Evolutionary conservation across 768 basidiomycete genomes (phyloP).

Genomic region (Tylopilus sp.): DNA sequence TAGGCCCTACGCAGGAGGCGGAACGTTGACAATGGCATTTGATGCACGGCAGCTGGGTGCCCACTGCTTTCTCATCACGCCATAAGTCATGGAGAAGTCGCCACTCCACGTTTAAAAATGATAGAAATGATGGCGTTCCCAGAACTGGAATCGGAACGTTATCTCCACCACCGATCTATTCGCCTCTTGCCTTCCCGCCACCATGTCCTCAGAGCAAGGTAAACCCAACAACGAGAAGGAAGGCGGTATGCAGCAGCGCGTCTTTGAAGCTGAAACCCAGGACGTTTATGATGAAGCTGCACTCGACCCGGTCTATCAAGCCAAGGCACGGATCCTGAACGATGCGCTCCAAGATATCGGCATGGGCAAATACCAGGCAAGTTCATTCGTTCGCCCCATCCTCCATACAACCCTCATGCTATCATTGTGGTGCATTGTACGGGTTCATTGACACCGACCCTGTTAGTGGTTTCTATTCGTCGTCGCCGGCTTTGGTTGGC

Average conservation of each 20-base stretch:
- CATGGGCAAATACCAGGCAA: constrained; percentile 67
- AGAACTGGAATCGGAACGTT: not conserved
- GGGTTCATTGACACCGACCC: not conserved
- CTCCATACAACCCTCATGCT: not conserved
- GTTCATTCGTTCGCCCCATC: constrained; percentile 1
- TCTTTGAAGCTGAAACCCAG: constrained; percentile 10
- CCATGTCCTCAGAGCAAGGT: constrained; percentile 19
- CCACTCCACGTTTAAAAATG: not conserved
- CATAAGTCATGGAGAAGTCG: no score
- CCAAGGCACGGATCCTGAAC: constrained; percentile 55
- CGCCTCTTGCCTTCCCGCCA: not conserved
- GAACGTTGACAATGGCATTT: no score
- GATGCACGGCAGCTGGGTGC: no score
- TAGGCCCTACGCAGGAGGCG: no score
- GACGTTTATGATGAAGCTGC: constrained; percentile 27
- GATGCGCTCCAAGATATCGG: constrained; percentile 63
- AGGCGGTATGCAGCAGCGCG: not conserved
- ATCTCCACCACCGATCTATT: not conserved
- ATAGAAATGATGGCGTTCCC: not conserved
- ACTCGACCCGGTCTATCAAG: constrained; percentile 56
- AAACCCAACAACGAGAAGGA: constrained; percentile 6
- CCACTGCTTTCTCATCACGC: no score
- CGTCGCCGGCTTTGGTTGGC: constrained; percentile 74
- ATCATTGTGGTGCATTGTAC: not conserved
- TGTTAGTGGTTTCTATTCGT: constrained; percentile 58